These are phyloP conservation scores for Phytopythium litorale DNA, from an alignment of 352 stramenopile species.

Conservation along the genomic window DNA sequence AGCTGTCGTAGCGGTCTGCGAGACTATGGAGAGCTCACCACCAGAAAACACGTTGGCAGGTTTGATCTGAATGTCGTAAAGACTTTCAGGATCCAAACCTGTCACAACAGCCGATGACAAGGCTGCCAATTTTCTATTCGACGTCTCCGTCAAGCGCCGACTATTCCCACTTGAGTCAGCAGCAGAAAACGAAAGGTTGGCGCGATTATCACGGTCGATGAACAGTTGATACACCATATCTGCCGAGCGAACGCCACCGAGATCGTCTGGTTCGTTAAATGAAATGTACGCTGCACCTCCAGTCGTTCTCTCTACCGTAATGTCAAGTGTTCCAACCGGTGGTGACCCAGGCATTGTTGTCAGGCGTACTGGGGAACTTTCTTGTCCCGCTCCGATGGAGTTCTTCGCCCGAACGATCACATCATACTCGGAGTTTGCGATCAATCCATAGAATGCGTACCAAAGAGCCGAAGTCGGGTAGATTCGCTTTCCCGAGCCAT, in stretches of 20 bases:
- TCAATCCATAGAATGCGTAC: slow-evolving; percentile 43
- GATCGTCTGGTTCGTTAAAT: slow-evolving; percentile 52
- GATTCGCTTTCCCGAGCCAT: slow-evolving; percentile 22
- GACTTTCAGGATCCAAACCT: slow-evolving; percentile 38
- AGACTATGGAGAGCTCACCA: slow-evolving; percentile 19
- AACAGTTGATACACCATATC: slow-evolving; percentile 49
- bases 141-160: slow-evolving; percentile 15
- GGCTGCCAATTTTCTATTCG: slow-evolving; percentile 9
- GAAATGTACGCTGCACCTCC: slow-evolving; percentile 42
- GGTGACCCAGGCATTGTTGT: slow-evolving; percentile 25
- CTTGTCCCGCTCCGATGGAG: slow-evolving; percentile 22
- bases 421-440: slow-evolving; percentile 29
- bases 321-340: slow-evolving; percentile 25
- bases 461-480: slow-evolving; percentile 8
- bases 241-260: slow-evolving; percentile 30
- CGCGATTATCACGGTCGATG: slow-evolving; percentile 26
- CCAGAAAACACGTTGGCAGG: slow-evolving; percentile 28
- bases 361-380: slow-evolving; percentile 29
- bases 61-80: slow-evolving; percentile 52
- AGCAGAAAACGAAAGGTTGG: slow-evolving; percentile 38
- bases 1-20: slow-evolving; percentile 21
- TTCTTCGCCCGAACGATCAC: slow-evolving; percentile 45
- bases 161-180: neutral
- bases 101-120: slow-evolving; percentile 24
- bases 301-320: slow-evolving; percentile 23